Evolutionary conservation across 2,329 filamentous ascomycete species (phyloP).

Genomic region (Magnaporthiopsis incrustans): DNA sequence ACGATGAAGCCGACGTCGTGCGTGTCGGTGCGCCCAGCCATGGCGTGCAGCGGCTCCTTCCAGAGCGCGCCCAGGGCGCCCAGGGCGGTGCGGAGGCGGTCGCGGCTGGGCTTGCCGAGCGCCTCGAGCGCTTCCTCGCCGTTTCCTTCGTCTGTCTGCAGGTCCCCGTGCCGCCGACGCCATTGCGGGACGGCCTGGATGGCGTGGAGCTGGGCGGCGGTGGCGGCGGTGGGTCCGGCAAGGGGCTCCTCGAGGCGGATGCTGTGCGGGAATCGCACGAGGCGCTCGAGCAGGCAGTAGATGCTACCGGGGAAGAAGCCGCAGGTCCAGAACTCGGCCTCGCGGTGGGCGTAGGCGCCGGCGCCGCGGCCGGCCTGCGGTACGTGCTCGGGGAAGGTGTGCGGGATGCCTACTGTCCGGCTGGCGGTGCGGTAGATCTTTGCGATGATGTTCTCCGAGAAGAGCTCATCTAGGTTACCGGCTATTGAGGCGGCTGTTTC

Average conservation of each 20-base stretch:
- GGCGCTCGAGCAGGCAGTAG: constrained; percentile 25
- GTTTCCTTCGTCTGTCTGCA: background rate
- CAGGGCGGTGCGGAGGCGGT: constrained; percentile 12
- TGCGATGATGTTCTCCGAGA: constrained; percentile 14
- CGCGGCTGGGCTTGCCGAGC: background rate
- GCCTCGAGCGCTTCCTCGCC: background rate
- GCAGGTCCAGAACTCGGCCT: constrained; percentile 26
- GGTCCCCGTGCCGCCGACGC: background rate
- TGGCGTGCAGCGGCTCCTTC: constrained; percentile 27
- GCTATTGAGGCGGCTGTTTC: background rate
- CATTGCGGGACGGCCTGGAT: background rate
- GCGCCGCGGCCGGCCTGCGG: constrained; percentile 13
- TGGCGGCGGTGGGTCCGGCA: background rate
- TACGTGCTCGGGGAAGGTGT: constrained; percentile 17
- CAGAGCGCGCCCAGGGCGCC: constrained; percentile 20
- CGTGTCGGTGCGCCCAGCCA: constrained; percentile 35
- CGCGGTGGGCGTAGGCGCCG: constrained; percentile 14
- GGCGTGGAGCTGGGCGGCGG: background rate
- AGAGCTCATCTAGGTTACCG: constrained; percentile 12
- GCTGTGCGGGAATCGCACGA: constrained; percentile 22
- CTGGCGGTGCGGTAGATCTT: constrained; percentile 16
- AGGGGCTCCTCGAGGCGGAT: constrained; percentile 6
- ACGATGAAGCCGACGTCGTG: constrained; percentile 49
- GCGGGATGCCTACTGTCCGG: constrained; percentile 10
- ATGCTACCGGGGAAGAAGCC: constrained; percentile 31